Evolutionary conservation across 345 rosid genomes (phyloP).

Genomic region (Jatropha curcas): DNA sequence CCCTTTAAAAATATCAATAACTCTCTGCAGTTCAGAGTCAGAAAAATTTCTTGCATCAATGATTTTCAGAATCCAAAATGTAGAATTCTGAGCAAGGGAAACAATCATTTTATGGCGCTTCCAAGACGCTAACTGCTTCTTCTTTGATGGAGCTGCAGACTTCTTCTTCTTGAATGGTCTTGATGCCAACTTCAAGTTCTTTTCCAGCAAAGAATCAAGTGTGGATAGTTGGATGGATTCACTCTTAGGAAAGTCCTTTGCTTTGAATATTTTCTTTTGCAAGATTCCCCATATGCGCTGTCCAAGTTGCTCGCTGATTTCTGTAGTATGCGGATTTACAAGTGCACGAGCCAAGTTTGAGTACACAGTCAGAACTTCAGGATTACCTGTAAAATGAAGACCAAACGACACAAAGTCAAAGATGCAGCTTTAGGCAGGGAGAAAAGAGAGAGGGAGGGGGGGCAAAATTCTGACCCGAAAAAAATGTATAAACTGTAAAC

Average conservation of each 20-base stretch:
- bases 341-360: slow-evolving; percentile 74
- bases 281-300: slow-evolving; percentile 94
- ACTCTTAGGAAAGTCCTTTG: slow-evolving; percentile 67
- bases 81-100: slow-evolving; percentile 73
- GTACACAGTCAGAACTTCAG: slow-evolving; percentile 84
- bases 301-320: slow-evolving; percentile 83
- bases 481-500: neutral
- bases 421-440: neutral
- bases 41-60: slow-evolving; percentile 60
- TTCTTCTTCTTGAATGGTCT: slow-evolving; percentile 88
- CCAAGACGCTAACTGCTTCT: slow-evolving; percentile 67
- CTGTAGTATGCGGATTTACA: slow-evolving; percentile 68
- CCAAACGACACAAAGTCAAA: slow-evolving; percentile 8
- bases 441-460: neutral
- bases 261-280: slow-evolving; percentile 85
- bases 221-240: slow-evolving; percentile 50
- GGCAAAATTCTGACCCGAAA: too few relatives aligned
- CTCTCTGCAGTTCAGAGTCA: slow-evolving; percentile 55
- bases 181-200: slow-evolving; percentile 76
- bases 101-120: slow-evolving; percentile 70
- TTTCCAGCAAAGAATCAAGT: slow-evolving; percentile 70
- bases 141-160: slow-evolving; percentile 59
- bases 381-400: slow-evolving; percentile 51
- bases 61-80: slow-evolving; percentile 76
- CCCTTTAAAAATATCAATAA: slow-evolving; percentile 49